Evolutionary conservation across 2,329 filamentous ascomycete species (phyloP), one percentile per base, ranked within the genome.

Genomic region (Ascomycota sp.): DNA sequence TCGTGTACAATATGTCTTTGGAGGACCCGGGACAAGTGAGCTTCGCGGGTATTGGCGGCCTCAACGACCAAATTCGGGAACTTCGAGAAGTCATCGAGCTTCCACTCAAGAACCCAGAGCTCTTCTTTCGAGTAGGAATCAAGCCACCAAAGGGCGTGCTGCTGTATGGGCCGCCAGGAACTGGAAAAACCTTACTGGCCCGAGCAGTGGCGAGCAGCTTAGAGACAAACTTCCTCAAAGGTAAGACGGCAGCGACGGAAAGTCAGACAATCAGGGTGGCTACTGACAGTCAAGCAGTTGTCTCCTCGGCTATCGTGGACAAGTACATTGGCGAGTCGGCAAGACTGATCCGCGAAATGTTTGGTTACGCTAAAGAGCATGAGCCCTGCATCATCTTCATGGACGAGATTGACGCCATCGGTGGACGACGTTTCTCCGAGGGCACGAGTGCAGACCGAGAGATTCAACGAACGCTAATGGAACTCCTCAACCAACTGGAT

Each of bases 321-420:
- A 98, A 98, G 56, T 98, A 98, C 51, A 98, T 98, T 39, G 89
- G 89, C 54, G 89, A 98, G 59, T 98, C 89, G 8, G 89, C 89
- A 23, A 77, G 91, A 40, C 64, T 98, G 40, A 98, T 98, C 47
- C 75, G 89, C 52, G 89, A 98, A 56, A 98, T 98, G 91, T 98
- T 98, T 48, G 91, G 89, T 34, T 98, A 98, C 48, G 89, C 91
- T 45, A 95, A 94, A 58, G 91, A 98, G 53, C 89, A 98, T 53
- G 89, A 98, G 56, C 89, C 89, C 24, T 98, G 89, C 55, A 98
- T 98, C 55, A 98, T 98, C 58, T 98, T 98, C 69, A 98, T 98
- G 89, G 91, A 98, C 64, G 89, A 98, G 59, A 98, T 98, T 49
- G 89, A 98, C 49, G 89, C 89, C 47, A 98, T 98, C 47, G 89